Evolutionary conservation across 345 rosid genomes (phyloP).

Genomic region (Passiflora organensis): DNA sequence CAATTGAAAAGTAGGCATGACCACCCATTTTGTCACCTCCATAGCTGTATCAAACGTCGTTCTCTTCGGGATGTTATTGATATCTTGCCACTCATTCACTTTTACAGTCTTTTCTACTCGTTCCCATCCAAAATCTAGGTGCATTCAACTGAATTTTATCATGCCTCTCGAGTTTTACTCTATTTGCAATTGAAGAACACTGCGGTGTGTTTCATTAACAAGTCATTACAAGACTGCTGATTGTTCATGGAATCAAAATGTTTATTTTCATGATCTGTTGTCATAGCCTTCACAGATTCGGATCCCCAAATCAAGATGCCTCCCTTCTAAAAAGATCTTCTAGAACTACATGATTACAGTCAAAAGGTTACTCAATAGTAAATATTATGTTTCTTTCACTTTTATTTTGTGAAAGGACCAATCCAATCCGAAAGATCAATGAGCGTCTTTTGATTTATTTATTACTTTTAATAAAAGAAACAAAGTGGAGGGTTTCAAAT

Average conservation of each 20-base stretch:
- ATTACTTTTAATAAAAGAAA: too few species aligned
- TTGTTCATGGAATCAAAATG: not conserved
- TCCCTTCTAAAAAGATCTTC: too few species aligned
- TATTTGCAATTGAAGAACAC: too few species aligned
- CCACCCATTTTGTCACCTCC: not conserved
- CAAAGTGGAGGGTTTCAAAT: too few species aligned
- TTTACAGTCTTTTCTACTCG: not conserved
- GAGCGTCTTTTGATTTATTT: too few species aligned
- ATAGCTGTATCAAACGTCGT: not conserved
- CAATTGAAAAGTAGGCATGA: not conserved
- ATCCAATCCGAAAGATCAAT: too few species aligned
- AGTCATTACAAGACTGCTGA: not conserved
- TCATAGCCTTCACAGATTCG: not conserved
- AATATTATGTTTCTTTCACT: too few species aligned
- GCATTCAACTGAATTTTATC: too few species aligned
- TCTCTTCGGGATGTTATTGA: not conserved
- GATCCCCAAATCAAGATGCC: not conserved
- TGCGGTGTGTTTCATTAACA: too few species aligned
- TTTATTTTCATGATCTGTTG: not conserved
- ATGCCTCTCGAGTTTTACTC: too few species aligned
- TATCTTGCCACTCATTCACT: not conserved
- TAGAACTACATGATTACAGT: not conserved
- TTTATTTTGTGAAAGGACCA: too few species aligned
- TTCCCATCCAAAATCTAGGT: not conserved
- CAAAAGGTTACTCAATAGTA: too few species aligned